Evolutionary conservation across 257 asterid genomes (phyloP).

Genomic region (Solanum pinnatisectum): DNA sequence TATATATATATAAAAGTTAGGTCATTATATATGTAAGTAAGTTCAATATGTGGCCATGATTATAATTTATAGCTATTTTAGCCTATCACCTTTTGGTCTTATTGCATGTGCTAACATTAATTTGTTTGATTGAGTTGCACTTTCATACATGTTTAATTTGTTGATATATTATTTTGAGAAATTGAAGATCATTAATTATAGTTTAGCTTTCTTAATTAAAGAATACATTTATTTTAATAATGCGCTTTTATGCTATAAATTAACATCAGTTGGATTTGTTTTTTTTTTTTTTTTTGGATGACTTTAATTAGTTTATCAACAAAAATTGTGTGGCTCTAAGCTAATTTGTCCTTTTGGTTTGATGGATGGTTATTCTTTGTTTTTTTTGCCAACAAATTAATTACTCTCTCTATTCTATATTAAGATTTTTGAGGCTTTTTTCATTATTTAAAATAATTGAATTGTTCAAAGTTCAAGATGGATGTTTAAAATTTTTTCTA

Average conservation of each 20-base stretch:
- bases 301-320: not conserved
- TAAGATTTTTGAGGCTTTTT: too few species aligned
- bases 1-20: too few species aligned
- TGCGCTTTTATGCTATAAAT: not conserved
- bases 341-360: not conserved
- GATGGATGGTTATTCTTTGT: not conserved
- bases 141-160: not conserved
- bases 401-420: too few species aligned
- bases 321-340: not conserved
- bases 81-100: not conserved
- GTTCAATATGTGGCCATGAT: not conserved
- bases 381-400: not conserved
- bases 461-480: too few species aligned
- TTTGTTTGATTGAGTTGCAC: not conserved
- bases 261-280: not conserved
- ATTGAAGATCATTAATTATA: not conserved
- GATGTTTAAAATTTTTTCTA: too few species aligned
- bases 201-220: not conserved
- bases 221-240: not conserved
- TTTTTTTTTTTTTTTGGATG: too few species aligned
- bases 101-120: not conserved
- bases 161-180: not conserved
- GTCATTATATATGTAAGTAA: not conserved
- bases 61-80: not conserved
- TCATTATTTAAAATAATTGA: too few species aligned